Evolutionary conservation across 139 green algal genomes (phyloP).

Genomic region (Picochlorum sp.): DNA sequence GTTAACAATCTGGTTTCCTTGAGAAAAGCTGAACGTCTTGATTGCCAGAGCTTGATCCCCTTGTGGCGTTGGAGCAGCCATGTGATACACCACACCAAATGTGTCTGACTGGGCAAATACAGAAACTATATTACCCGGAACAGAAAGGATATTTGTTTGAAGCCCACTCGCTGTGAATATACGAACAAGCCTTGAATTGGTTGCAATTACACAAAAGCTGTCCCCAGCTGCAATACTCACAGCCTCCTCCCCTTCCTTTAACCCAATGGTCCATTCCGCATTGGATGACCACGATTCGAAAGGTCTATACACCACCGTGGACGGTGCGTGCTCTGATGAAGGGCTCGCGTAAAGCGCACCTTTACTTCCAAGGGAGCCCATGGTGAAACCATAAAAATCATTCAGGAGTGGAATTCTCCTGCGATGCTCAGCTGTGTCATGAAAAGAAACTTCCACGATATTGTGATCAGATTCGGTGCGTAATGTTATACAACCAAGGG

Average conservation of each 20-base stretch:
- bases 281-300: conserved; percentile 68
- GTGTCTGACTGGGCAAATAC: conserved; percentile 30
- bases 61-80: conserved; percentile 7
- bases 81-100: conserved; percentile 37
- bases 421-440: conserved; percentile 51
- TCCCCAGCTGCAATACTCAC: conserved; percentile 45
- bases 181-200: conserved; percentile 46
- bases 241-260: conserved; percentile 60
- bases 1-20: conserved; percentile 7
- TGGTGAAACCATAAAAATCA: conserved; percentile 71
- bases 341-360: conserved; percentile 51
- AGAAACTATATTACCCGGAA: conserved; percentile 43
- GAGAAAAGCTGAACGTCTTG: conserved; percentile 24
- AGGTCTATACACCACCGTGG: conserved; percentile 53
- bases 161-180: conserved; percentile 50
- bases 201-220: conserved; percentile 52
- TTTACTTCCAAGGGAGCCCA: conserved; percentile 47
- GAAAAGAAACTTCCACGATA: conserved; percentile 63
- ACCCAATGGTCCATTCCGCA: conserved; percentile 56
- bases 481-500: conserved; percentile 47
- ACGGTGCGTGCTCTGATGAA: conserved; percentile 7
- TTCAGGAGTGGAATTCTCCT: conserved; percentile 62
- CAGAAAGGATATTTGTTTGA: conserved; percentile 31
- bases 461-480: conserved; percentile 40
- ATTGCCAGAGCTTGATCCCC: conserved; percentile 36